These are phyloP conservation scores for Hymenotorrendiella dingleyae DNA, from an alignment of 2,329 filamentous ascomycete genomes.

Conservation along the genomic window DNA sequence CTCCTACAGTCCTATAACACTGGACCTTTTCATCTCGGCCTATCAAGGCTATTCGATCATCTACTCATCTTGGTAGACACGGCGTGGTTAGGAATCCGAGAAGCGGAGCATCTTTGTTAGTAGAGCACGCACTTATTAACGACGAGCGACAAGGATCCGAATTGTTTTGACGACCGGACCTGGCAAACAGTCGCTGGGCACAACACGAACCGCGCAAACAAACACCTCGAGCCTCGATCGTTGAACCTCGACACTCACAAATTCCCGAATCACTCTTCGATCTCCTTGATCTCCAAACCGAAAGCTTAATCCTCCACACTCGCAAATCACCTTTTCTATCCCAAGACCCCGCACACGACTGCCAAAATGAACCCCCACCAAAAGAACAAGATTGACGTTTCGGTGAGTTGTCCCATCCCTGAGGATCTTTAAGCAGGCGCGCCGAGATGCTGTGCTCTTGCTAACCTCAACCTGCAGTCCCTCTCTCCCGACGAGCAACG, in stretches of 20 bases:
- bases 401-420: slow-evolving; percentile 52
- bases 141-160: slow-evolving; percentile 6
- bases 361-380: slow-evolving; percentile 85
- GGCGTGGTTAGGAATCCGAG: neutral
- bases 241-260: neutral
- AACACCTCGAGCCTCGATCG: slow-evolving; percentile 7
- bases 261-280: too few relatives aligned
- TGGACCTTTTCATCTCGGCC: too few relatives aligned
- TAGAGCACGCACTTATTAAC: neutral
- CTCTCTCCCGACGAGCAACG: slow-evolving; percentile 93
- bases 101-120: slow-evolving; percentile 2
- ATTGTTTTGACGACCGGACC: slow-evolving; percentile 13
- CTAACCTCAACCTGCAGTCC: slow-evolving; percentile 49
- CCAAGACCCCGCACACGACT: slow-evolving; percentile 6
- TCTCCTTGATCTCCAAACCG: too few relatives aligned
- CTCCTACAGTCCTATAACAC: too few relatives aligned
- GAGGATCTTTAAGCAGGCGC: too few relatives aligned
- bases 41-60: too few relatives aligned
- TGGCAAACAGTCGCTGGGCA: slow-evolving; percentile 5
- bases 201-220: slow-evolving; percentile 10
- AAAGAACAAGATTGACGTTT: slow-evolving; percentile 97
- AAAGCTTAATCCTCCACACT: too few relatives aligned
- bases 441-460: neutral
- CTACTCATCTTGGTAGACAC: neutral
- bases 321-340: neutral